Evolutionary conservation across 345 rosid species (phyloP), one percentile per base, ranked within the genome.

Genomic region (Linum usitatissimum): DNA sequence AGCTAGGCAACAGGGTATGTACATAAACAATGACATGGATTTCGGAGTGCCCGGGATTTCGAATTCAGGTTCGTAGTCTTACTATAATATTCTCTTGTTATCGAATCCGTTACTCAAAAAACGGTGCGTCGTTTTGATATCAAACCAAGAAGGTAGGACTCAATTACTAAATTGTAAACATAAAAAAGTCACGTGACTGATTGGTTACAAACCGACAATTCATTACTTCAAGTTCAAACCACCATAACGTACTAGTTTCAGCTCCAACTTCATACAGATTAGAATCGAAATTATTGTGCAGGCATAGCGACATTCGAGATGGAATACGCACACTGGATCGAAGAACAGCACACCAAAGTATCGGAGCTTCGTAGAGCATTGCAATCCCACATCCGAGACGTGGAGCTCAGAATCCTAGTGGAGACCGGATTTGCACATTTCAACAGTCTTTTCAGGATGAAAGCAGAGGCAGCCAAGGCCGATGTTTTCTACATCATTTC

Each of bases 401-500:
- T 80, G 57, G 89, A 91, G 72, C 90, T 87, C 1, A 83, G 71
- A 23, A 80, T 81, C 40, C 81, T 87, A 0, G 97, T 91, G 17
- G 93, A 91, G 31, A 84, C 64, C 48, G 75, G 80, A 74, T 70
- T 91, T 77, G 86, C 69, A 34, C 96, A 91, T 71, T 91, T 87
- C 59, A 68, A 74, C 31, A 77, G 75, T 60, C 89, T 87, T 61
- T 91, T 91, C 75, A 74, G 81, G 28, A 87, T 87, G 85, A 91
- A 91, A 73, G 79, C 83, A 4, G 81, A 79, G 40, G 93, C 84
- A 30, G 87, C 97, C 0, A 90, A 76, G 75, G 87, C 80, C 3
- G 97, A 91, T 69, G 89, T 91, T 71, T 86, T 91, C 81, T 84
- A 83, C 77, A 66, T 91, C 77, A 77, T 86, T 59, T 91, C 96